A percentile compares a stretch with the other conserved stretches of the same genome.
Conservation (phyloP, 228 moss, liverwort and hornwort species). For the Sphagnum magellanicum region DNA sequence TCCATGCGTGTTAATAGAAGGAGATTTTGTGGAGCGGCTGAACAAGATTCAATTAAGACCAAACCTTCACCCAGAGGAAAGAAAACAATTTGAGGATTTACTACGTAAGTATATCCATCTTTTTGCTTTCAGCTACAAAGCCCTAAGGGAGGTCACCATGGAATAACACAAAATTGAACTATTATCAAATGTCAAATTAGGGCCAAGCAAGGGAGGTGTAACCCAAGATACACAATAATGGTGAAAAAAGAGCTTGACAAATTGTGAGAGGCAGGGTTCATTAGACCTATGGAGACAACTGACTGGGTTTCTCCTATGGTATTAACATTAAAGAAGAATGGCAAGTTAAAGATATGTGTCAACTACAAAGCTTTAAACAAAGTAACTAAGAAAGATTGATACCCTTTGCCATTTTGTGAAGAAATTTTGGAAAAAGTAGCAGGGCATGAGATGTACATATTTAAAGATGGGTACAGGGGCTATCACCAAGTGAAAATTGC, state of each 20-base stretch:
- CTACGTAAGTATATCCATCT: too few relatives aligned
- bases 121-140: too few relatives aligned
- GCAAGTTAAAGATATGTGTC: too few relatives aligned
- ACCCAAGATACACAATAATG: neutral
- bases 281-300: neutral
- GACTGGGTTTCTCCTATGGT: slow-evolving; percentile 2
- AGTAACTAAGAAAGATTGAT: neutral
- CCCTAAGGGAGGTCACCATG: too few relatives aligned
- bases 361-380: neutral
- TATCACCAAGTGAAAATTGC: neutral
- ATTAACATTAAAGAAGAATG: neutral
- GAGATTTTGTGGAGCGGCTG: too few relatives aligned
- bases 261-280: slow-evolving; percentile 3
- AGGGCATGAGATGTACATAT: slow-evolving; percentile 1
- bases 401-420: neutral
- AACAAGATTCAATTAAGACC: too few relatives aligned
- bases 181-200: too few relatives aligned
- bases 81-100: too few relatives aligned
- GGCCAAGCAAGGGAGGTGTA: too few relatives aligned
- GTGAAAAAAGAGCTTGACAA: slow-evolving; percentile 7
- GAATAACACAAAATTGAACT: too few relatives aligned
- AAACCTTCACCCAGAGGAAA: too few relatives aligned
- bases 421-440: neutral
- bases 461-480: neutral
- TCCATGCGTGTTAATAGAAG: too few relatives aligned